Evolutionary conservation across 257 asterid genomes (phyloP).

Genomic region (Plantago ovata): DNA sequence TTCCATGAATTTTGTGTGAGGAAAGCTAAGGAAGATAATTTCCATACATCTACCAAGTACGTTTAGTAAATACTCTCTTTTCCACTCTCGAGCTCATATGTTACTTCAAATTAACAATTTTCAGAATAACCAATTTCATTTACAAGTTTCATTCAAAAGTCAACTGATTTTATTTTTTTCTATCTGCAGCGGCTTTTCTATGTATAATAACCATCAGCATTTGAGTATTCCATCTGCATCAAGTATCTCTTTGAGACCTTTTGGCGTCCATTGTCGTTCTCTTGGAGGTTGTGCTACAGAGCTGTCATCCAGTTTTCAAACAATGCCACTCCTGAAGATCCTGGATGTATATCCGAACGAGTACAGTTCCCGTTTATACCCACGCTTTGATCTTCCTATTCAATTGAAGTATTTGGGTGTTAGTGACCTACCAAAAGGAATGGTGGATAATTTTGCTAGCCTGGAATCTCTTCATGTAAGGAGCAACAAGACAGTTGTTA

Average conservation of each 20-base stretch:
- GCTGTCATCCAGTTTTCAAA: too few species aligned
- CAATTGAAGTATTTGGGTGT: background rate
- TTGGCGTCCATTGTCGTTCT: too few species aligned
- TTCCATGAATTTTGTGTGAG: background rate
- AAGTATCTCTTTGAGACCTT: background rate
- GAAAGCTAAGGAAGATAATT: background rate
- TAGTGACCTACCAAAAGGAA: background rate
- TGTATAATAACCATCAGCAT: slow-evolving; percentile 9
- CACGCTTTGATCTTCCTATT: background rate
- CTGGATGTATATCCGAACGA: background rate
- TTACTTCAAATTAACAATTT: too few species aligned
- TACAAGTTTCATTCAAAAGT: too few species aligned
- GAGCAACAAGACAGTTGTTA: background rate
- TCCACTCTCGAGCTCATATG: too few species aligned
- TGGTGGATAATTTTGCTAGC: background rate
- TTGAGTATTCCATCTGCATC: background rate
- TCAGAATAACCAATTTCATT: too few species aligned
- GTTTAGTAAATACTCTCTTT: background rate
- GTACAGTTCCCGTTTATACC: too few species aligned
- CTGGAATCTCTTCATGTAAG: slow-evolving; percentile 6
- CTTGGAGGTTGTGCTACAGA: too few species aligned
- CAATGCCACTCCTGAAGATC: slow-evolving; percentile 9
- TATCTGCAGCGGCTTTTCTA: too few species aligned
- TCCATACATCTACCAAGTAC: background rate
- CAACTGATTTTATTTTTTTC: too few species aligned